Base-by-base conservation (phyloP, 768 basidiomycete species). In the Xanthoconium stramineum region DNA sequence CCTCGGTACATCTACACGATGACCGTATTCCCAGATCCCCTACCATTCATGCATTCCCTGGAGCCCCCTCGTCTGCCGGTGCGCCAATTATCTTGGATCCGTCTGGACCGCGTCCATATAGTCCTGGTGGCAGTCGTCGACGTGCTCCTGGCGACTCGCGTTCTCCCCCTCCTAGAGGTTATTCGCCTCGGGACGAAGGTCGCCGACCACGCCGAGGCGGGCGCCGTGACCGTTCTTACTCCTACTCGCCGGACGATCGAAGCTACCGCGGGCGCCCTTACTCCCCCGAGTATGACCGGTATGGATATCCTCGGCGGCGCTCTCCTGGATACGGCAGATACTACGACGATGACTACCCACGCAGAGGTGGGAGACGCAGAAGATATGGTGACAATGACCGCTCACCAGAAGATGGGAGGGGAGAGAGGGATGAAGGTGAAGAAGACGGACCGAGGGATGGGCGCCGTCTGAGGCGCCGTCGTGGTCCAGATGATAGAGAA, bases 11-110 rank as follows among this genome's bases (percentile, higher is more conserved):
- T 39, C n/a, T 50, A 28, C 52, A 51, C 13, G 58, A 55, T 28
- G 58, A 48, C 2, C 56, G 19, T 57, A 32, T 57, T 32, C 62
- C 14, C 29, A 63, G 58, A 46, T 64, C 68, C 15, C 75, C 65
- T 40, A 59, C 66, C 42, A 65, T 67, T 45, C 64, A 64, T 28
- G 66, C 58, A 20, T 67, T 60, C 49, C 63, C 58, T 13, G 53
- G 51, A 19, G 30, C 29, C 40, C 53, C 50, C 17, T 51, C 55
- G 20, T 40, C 55, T 40, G 3, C 45, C 13, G 50, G 50, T 30
- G 45, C 30, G 20, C 61, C 50, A n/a, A 14, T 51, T 35, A 47
- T 58, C 19, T 29, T 53, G 6, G 39, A 53, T 43, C 59, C 58
- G 10, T 39, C 59, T 32, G 19, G 58, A 59, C 54, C 64, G 42